These are phyloP conservation scores for Anisogramma anomala DNA, from an alignment of 2,329 filamentous ascomycete genomes.

Conservation along the genomic window DNA sequence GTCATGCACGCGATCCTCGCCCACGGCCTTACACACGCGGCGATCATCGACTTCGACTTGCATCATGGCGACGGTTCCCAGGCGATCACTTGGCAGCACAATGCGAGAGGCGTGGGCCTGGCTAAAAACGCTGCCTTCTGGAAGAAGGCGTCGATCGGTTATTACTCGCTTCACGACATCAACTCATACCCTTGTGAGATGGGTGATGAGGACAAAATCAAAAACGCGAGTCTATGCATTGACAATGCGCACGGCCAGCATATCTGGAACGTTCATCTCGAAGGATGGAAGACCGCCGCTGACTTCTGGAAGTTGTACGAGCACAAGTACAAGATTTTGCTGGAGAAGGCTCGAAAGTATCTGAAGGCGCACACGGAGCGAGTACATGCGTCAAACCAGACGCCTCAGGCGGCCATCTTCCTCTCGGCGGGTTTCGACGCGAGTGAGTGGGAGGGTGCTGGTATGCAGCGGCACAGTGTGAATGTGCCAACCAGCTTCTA, in stretches of 20 bases:
- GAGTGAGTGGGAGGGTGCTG: constrained; percentile 81
- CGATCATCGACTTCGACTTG: constrained; percentile 84
- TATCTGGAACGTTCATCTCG: constrained; percentile 91
- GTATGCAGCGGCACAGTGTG: constrained; percentile 92
- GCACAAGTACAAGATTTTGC: constrained; percentile 59
- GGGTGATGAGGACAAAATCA: constrained; percentile 87
- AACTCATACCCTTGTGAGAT: constrained; percentile 95
- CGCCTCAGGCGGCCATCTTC: constrained; percentile 79
- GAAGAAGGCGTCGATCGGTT: constrained; percentile 83
- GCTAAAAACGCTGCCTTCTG: constrained; percentile 60
- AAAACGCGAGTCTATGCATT: constrained; percentile 86
- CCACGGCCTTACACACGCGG: constrained; percentile 84
- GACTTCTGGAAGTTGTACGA: constrained; percentile 91
- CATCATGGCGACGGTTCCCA: constrained; percentile 96
- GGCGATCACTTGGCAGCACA: constrained; percentile 83
- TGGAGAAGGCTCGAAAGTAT: constrained; percentile 72
- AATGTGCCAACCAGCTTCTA: constrained; percentile 97
- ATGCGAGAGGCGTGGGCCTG: constrained; percentile 52
- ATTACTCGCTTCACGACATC: constrained; percentile 95
- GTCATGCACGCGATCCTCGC: constrained; percentile 79
- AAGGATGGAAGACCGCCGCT: constrained; percentile 68
- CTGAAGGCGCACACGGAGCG: constrained; percentile 61
- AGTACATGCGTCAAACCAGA: constrained; percentile 45
- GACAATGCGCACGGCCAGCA: constrained; percentile 90
- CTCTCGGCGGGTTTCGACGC: constrained; percentile 94